Conservation (phyloP, 2,329 filamentous ascomycete genomes). For the Aspergillus chevalieri region DNA sequence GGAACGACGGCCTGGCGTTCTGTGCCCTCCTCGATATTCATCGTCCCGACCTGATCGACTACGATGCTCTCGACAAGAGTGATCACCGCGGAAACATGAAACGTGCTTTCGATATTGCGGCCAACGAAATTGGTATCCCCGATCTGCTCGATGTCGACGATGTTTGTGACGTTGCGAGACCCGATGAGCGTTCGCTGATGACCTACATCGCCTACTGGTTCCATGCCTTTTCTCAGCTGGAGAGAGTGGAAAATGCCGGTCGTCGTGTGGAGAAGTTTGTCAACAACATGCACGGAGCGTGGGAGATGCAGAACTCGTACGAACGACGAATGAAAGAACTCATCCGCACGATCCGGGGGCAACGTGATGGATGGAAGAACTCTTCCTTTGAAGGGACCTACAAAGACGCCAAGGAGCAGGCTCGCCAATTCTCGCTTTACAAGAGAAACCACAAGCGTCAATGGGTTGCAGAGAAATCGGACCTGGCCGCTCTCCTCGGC, state of each 20-base stretch:
- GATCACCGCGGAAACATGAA: conserved; percentile 98
- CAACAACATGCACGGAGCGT: conserved; percentile 96
- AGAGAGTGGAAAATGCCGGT: conserved; percentile 95
- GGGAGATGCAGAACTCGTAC: conserved; percentile 98
- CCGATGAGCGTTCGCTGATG: conserved; percentile 95
- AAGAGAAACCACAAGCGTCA: conserved; percentile 85
- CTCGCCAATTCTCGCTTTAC: conserved; percentile 74
- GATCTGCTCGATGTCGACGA: conserved; percentile 95
- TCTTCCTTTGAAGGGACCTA: conserved; percentile 89
- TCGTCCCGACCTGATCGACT: conserved; percentile 93
- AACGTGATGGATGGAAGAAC: conserved; percentile 69
- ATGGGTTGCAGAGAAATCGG: conserved; percentile 97
- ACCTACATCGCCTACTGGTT: conserved; percentile 99
- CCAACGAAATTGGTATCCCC: conserved; percentile 94
- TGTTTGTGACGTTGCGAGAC: conserved; percentile 92
- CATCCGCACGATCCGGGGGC: conserved; percentile 65
- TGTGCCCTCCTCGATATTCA: conserved; percentile 96
- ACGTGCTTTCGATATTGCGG: conserved; percentile 90
- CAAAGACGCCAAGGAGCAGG: conserved; percentile 81
- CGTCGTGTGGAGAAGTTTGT: conserved; percentile 97
- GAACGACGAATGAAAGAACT: conserved; percentile 85
- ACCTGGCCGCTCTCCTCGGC: conserved; percentile 82
- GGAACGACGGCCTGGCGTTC: conserved; percentile 96
- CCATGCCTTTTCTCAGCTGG: conserved; percentile 98
- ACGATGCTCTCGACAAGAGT: conserved; percentile 84